Conservation (phyloP, 2,329 filamentous ascomycete species). For the Colletotrichum shisoi region DNA sequence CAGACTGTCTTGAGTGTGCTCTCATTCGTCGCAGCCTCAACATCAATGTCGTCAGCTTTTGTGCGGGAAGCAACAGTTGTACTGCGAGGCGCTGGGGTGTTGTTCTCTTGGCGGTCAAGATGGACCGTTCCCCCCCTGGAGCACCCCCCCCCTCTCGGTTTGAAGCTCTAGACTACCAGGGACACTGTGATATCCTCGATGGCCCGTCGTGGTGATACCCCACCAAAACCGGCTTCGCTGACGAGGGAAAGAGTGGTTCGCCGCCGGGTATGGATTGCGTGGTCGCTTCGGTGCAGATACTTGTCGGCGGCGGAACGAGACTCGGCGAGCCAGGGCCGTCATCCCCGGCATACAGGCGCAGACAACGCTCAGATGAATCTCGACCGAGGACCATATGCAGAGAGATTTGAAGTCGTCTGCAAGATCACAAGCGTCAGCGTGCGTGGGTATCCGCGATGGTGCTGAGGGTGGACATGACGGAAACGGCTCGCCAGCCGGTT, state of each 20-base stretch:
- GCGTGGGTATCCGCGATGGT: neutral
- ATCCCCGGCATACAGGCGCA: conserved; percentile 1
- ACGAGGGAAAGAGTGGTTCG: neutral
- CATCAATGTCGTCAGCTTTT: neutral
- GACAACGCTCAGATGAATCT: neutral
- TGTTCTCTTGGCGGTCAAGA: neutral
- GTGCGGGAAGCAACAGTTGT: neutral
- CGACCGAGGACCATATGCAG: conserved; percentile 2
- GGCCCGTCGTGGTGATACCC: neutral
- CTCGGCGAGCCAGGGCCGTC: neutral
- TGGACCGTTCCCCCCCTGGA: neutral
- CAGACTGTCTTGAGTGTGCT: no score
- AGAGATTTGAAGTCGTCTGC: neutral
- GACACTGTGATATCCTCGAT: neutral
- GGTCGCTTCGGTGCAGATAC: neutral
- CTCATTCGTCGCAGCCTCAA: no score
- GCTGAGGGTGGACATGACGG: neutral
- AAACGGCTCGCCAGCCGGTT: neutral
- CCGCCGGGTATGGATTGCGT: neutral
- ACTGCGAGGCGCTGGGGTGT: neutral
- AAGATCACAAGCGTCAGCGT: neutral
- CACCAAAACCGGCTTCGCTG: conserved; percentile 1
- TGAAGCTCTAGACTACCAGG: neutral
- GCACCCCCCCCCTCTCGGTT: neutral
- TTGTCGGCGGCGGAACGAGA: neutral